Evolutionary conservation across 805 yeast species (phyloP).

Genomic region (Candida stauntonica): DNA sequence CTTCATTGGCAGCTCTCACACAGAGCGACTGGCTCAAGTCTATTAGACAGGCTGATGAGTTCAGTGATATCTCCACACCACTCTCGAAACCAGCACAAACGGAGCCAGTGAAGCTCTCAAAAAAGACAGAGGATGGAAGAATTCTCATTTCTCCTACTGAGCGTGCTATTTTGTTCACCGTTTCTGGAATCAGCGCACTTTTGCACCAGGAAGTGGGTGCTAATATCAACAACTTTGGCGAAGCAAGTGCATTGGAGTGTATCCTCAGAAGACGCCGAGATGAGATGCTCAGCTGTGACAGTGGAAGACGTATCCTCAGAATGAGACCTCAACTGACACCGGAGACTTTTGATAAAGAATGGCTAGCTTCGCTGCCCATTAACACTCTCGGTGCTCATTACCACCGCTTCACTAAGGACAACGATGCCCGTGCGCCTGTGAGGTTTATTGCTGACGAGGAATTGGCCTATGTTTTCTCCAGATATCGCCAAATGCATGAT

Average conservation of each 20-base stretch:
- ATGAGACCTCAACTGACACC: conserved; percentile 85
- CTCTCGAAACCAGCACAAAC: neutral
- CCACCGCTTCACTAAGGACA: conserved; percentile 82
- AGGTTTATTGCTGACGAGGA: conserved; percentile 85
- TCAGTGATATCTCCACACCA: conserved; percentile 36
- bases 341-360: conserved; percentile 57
- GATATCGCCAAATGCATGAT: conserved; percentile 96
- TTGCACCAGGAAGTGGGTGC: conserved; percentile 73
- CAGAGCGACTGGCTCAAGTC: conserved; percentile 33
- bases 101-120: conserved; percentile 13
- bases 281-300: conserved; percentile 69
- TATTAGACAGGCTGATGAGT: conserved; percentile 52
- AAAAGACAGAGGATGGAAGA: conserved; percentile 63
- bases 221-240: conserved; percentile 82
- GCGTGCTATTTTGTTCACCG: conserved; percentile 54
- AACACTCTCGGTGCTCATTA: conserved; percentile 79
- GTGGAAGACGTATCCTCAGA: conserved; percentile 72
- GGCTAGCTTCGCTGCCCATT: conserved; percentile 54
- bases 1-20: conserved; percentile 20
- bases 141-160: conserved; percentile 69
- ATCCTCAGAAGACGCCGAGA: conserved; percentile 59
- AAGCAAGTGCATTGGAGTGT: conserved; percentile 74
- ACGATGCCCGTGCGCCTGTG: conserved; percentile 90
- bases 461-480: conserved; percentile 85
- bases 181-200: conserved; percentile 76